Evolutionary conservation across 495 filamentous ascomycete genomes (phyloP).

Genomic region (Penicillium riverlandense): DNA sequence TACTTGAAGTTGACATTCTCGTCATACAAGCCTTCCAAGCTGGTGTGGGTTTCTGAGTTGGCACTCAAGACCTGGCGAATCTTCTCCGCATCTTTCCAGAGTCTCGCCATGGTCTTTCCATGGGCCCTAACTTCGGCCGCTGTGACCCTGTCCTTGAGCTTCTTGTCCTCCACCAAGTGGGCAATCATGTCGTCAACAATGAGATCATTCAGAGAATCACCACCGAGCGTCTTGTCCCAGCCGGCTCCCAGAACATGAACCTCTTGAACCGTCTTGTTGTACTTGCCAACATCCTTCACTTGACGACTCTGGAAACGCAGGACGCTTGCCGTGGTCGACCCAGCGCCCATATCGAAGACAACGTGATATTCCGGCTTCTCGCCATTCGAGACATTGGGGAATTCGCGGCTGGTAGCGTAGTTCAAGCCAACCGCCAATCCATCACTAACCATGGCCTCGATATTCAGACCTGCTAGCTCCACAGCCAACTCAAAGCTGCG

Average conservation of each 20-base stretch:
- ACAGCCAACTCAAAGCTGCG: conserved; percentile 73
- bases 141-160: conserved; percentile 61
- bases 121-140: conserved; percentile 57
- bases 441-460: conserved; percentile 80
- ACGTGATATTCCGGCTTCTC: conserved; percentile 88
- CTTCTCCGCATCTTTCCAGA: conserved; percentile 87
- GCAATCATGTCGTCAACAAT: conserved; percentile 82
- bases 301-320: conserved; percentile 80
- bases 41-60: conserved; percentile 72
- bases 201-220: conserved; percentile 80
- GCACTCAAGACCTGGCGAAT: conserved; percentile 87
- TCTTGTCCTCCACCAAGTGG: conserved; percentile 64
- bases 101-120: conserved; percentile 76
- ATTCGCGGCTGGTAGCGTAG: conserved; percentile 85
- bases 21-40: conserved; percentile 76
- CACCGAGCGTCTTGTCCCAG: conserved; percentile 86
- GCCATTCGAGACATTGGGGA: conserved; percentile 75
- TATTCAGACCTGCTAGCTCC: conserved; percentile 77
- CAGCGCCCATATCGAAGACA: conserved; percentile 96
- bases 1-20: conserved; percentile 91
- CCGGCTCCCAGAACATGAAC: conserved; percentile 76
- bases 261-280: conserved; percentile 96
- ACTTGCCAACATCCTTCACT: conserved; percentile 87
- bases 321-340: conserved; percentile 92
- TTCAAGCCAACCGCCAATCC: conserved; percentile 90